Conservation (phyloP, 768 basidiomycete genomes). For the Amanita pseudoporphyria region DNA sequence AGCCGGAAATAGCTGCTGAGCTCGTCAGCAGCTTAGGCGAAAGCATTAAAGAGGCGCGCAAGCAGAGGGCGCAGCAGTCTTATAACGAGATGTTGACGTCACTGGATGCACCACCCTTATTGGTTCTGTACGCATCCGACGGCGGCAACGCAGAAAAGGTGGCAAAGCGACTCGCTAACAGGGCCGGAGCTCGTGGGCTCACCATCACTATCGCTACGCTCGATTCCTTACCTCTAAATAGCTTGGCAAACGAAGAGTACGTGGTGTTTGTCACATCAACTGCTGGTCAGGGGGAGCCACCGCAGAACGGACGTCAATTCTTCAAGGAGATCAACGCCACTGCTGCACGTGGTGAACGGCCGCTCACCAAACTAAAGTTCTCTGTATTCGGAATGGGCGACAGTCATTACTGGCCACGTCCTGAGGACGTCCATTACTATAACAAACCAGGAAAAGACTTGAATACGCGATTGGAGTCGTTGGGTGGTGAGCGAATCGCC, state of each 20-base stretch:
- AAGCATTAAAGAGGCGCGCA: slow-evolving; percentile 75
- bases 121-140: slow-evolving; percentile 91
- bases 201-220: slow-evolving; percentile 65
- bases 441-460: slow-evolving; percentile 95
- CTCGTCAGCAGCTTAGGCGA: slow-evolving; percentile 80
- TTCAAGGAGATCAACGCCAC: slow-evolving; percentile 78
- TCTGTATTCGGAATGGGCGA: slow-evolving; percentile 95
- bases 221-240: slow-evolving; percentile 73
- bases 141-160: slow-evolving; percentile 95
- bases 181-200: slow-evolving; percentile 81
- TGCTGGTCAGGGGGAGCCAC: slow-evolving; percentile 96
- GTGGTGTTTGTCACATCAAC: slow-evolving; percentile 86
- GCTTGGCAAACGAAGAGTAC: slow-evolving; percentile 63
- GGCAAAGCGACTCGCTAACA: slow-evolving; percentile 75
- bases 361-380: slow-evolving; percentile 58
- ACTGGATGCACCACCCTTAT: slow-evolving; percentile 82
- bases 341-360: slow-evolving; percentile 43
- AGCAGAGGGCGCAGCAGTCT: slow-evolving; percentile 68
- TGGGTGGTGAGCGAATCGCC: slow-evolving; percentile 71
- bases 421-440: slow-evolving; percentile 96
- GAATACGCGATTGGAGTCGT: slow-evolving; percentile 63
- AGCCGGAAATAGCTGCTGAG: slow-evolving; percentile 72
- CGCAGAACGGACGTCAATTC: slow-evolving; percentile 89
- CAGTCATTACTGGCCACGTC: slow-evolving; percentile 97
- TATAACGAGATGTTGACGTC: slow-evolving; percentile 80